Conservation (phyloP, 768 basidiomycete genomes). For the Hortiboletus flavorubellus region DNA sequence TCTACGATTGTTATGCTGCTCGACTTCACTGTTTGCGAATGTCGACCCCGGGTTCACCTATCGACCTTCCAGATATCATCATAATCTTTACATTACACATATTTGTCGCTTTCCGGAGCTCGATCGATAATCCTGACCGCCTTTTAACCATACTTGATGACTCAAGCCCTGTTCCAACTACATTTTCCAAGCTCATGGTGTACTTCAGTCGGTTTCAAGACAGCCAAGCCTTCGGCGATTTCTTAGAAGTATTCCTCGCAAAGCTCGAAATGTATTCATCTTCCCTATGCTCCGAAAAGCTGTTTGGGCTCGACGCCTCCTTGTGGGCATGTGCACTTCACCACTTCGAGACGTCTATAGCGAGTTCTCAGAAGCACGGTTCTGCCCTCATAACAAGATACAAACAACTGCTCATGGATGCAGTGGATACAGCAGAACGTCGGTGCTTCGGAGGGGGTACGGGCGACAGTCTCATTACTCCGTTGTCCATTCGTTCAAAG, state of each 20-base stretch:
- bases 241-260: conserved; percentile 24
- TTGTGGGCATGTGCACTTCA: conserved; percentile 50
- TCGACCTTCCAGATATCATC: conserved; percentile 26
- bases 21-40: conserved; percentile 18
- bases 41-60: conserved; percentile 1
- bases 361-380: conserved; percentile 19
- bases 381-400: conserved; percentile 31
- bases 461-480: conserved; percentile 14
- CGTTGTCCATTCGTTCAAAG: conserved; percentile 6
- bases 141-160: conserved; percentile 27
- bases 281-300: conserved; percentile 31
- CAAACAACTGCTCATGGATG: conserved; percentile 41
- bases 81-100: conserved; percentile 20
- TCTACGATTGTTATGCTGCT: conserved; percentile 21
- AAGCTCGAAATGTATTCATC: conserved; percentile 25
- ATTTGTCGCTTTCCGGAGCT: conserved; percentile 11
- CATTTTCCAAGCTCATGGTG: conserved; percentile 29
- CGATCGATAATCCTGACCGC: neutral
- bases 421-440: conserved; percentile 50
- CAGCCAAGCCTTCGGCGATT: conserved; percentile 6
- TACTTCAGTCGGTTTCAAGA: conserved; percentile 15
- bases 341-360: conserved; percentile 39
- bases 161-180: conserved; percentile 29
- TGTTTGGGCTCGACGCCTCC: conserved; percentile 46
- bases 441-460: conserved; percentile 38